A percentile compares a stretch with the other conserved stretches of the same genome.
Evolutionary conservation across 495 filamentous ascomycete genomes (phyloP).

Genomic region (Venustampulla echinocandica): DNA sequence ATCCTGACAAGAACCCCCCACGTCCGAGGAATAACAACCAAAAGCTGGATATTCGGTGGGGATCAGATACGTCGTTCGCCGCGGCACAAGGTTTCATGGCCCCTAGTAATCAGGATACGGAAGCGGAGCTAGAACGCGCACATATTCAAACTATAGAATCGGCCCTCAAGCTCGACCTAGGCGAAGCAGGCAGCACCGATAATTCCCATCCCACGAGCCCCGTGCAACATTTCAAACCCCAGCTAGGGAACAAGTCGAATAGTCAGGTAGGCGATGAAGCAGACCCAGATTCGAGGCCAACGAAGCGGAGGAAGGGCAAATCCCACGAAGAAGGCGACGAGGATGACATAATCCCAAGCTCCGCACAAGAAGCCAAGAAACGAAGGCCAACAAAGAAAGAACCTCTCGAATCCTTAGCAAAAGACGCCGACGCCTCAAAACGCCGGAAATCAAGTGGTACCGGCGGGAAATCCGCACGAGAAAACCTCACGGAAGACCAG

Average conservation of each 20-base stretch:
- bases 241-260: constrained; percentile 26
- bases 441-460: constrained; percentile 19
- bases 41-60: constrained; percentile 46
- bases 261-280: constrained; percentile 31
- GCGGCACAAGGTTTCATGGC: constrained; percentile 46
- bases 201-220: constrained; percentile 55
- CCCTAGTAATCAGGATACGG: constrained; percentile 43
- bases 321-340: constrained; percentile 41
- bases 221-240: constrained; percentile 19
- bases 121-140: constrained; percentile 43
- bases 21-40: constrained; percentile 14
- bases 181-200: constrained; percentile 32
- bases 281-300: constrained; percentile 26
- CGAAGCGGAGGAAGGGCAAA: constrained; percentile 43
- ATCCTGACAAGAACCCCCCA: background rate
- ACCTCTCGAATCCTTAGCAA: constrained; percentile 4
- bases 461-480: constrained; percentile 44
- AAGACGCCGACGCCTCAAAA: constrained; percentile 21
- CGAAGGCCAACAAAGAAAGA: constrained; percentile 27
- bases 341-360: constrained; percentile 38
- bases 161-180: constrained; percentile 37
- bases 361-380: constrained; percentile 25
- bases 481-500: constrained; percentile 76
- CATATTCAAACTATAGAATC: constrained; percentile 42
- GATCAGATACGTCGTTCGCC: constrained; percentile 56